Base-by-base conservation (phyloP, 1,284 basidiomycete genomes). In the Marasmius oreades region DNA sequence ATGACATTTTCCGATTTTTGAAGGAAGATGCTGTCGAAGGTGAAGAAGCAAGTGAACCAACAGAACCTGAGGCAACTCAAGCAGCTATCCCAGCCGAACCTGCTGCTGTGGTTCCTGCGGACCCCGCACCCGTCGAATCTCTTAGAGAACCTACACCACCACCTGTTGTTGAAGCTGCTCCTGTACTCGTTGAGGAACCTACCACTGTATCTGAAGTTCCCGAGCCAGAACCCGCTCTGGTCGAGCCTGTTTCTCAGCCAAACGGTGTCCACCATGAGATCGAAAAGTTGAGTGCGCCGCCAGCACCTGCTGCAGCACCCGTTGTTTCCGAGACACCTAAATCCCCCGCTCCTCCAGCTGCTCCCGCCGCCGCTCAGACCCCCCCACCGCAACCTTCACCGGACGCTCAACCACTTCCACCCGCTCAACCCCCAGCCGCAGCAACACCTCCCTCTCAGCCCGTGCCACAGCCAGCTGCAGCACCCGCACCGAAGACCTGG, bases 1-100 rank as follows among this genome's bases (percentile, higher is more conserved):
- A 99, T 76, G 97, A 99, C 77, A 98, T 99, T 77, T 99, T 99
- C 88, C 90, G 96, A 62, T 98, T 96, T 81, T 79, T 99, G 63
- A 97, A 97, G 79, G 95, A 98, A 75, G 95, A 98, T 67, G 79
- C 85, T 37, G 90, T 93, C 60, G 91, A 92, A 62, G 79, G 80
- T 43, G 92, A 92, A 55, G 90, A 92, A 57, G 79, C 73, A 59
- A 74, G 74, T 56, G 82, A 81, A 56, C 63, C 71, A n/a, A 59
- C 66, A 33, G 67, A 65, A 39, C 59, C 66, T 16, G 73, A 74
- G 55, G 58, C 67, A 12, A 71, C 73, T 7, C 59, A 62, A 33
- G 59, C 55, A 36, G 56, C 67, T 18, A 59, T 66, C 1, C 58
- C 69, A n/a, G 69, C 45, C 20, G 28, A 50, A 33, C 7, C 47